These are phyloP conservation scores for Chlorella sp. DNA, from an alignment of 139 green algal species.

Conservation along the genomic window DNA sequence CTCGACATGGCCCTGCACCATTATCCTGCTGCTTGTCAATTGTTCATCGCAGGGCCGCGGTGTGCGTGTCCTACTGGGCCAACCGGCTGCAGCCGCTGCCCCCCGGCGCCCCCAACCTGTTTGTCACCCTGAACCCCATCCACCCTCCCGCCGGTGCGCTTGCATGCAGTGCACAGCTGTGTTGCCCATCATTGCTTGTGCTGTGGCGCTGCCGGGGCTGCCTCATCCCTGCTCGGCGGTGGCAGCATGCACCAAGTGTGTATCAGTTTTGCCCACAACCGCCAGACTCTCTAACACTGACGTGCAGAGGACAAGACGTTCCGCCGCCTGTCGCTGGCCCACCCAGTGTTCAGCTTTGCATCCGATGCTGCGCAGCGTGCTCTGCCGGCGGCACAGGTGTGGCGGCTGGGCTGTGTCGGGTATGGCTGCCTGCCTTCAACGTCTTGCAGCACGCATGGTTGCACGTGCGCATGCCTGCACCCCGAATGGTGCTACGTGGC, in stretches of 20 bases:
- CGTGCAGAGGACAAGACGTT: slow-evolving; percentile 46
- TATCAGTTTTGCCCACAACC: no score
- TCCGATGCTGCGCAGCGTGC: slow-evolving; percentile 65
- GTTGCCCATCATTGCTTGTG: not conserved
- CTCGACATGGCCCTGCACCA: no score
- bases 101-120: slow-evolving; percentile 71
- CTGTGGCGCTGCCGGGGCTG: no score
- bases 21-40: no score
- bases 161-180: no score
- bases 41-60: slow-evolving; percentile 43
- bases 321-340: slow-evolving; percentile 68
- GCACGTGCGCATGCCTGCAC: no score
- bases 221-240: no score
- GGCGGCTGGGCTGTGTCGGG: not conserved
- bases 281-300: no score
- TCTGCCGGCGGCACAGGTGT: slow-evolving; percentile 43
- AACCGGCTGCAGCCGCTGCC: slow-evolving; percentile 90
- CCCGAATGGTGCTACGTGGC: no score
- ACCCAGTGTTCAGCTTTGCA: slow-evolving; percentile 84
- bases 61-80: slow-evolving; percentile 95
- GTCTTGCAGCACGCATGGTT: not conserved
- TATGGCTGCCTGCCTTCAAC: not conserved
- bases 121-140: slow-evolving; percentile 96
- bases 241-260: no score
- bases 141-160: slow-evolving; percentile 53